phyloP scores from a whole-genome alignment of 106 monocot genomes.

The Platanthera zijinensis region DNA sequence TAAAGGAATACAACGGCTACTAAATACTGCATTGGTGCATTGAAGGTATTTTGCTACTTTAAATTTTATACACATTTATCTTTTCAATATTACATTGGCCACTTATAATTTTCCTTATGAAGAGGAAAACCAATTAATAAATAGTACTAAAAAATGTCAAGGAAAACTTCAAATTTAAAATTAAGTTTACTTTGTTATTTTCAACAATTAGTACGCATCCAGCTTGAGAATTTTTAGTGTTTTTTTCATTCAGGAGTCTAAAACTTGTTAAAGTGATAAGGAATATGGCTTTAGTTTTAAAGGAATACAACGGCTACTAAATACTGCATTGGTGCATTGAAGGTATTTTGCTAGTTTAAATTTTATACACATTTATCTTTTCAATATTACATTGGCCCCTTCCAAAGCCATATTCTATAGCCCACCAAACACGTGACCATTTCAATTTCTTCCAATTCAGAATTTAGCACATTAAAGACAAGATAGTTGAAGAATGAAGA shows the following conservation, averaged over 20 bases:
- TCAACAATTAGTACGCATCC: too few relatives aligned
- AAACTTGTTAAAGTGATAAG: too few relatives aligned
- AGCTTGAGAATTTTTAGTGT: too few relatives aligned
- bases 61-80: not conserved
- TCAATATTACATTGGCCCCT: not conserved
- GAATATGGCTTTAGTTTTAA: too few relatives aligned
- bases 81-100: not conserved
- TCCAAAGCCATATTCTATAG: not conserved
- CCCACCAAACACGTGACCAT: not conserved
- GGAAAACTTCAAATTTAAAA: too few relatives aligned
- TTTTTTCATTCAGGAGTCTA: too few relatives aligned
- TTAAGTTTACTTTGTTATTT: too few relatives aligned
- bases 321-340: not conserved
- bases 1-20: too few relatives aligned
- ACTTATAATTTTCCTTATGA: not conserved
- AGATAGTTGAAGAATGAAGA: not conserved
- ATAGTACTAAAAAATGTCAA: too few relatives aligned
- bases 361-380: not conserved
- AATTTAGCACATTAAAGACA: not conserved
- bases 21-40: not conserved
- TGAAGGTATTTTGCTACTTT: not conserved
- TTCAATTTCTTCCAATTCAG: not conserved
- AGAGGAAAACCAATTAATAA: too few relatives aligned
- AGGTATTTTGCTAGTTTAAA: not conserved
- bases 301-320: too few relatives aligned